Evolutionary conservation across 352 stramenopile species (phyloP).

Genomic region (Globisporangium nunn): DNA sequence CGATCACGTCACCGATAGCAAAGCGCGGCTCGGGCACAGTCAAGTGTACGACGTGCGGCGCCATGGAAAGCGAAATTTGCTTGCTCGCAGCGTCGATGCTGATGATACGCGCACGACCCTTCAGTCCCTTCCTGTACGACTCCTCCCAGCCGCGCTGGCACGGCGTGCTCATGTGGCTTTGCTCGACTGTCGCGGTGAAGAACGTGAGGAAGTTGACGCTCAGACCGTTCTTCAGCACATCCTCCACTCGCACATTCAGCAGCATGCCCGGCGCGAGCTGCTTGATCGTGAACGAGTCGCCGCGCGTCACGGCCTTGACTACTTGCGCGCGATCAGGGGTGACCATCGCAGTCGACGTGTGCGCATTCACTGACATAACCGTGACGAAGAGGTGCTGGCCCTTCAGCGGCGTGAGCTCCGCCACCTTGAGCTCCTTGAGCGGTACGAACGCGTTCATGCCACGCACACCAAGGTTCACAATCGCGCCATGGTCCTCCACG

Average conservation of each 20-base stretch:
- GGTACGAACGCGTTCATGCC: slow-evolving; percentile 74
- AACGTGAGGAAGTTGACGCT: slow-evolving; percentile 87
- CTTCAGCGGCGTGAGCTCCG: slow-evolving; percentile 19
- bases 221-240: slow-evolving; percentile 80
- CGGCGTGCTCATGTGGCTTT: slow-evolving; percentile 86
- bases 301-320: slow-evolving; percentile 75
- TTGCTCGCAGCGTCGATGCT: slow-evolving; percentile 72
- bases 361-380: slow-evolving; percentile 63
- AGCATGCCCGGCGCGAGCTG: slow-evolving; percentile 91
- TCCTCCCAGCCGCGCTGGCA: slow-evolving; percentile 68
- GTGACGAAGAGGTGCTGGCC: slow-evolving; percentile 68
- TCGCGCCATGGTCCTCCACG: slow-evolving; percentile 92
- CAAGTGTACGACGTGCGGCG: slow-evolving; percentile 83
- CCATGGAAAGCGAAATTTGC: slow-evolving; percentile 78
- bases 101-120: slow-evolving; percentile 81
- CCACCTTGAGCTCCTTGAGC: slow-evolving; percentile 53
- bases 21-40: slow-evolving; percentile 42
- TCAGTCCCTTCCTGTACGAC: slow-evolving; percentile 76
- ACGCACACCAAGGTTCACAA: slow-evolving; percentile 87
- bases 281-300: slow-evolving; percentile 81
- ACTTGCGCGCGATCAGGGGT: slow-evolving; percentile 52
- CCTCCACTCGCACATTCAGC: slow-evolving; percentile 89
- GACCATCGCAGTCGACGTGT: slow-evolving; percentile 73
- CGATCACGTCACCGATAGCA: slow-evolving; percentile 67
- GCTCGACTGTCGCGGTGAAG: slow-evolving; percentile 83